Base-by-base conservation (phyloP, 2,329 filamentous ascomycete species). In the Cercospora sp. region DNA sequence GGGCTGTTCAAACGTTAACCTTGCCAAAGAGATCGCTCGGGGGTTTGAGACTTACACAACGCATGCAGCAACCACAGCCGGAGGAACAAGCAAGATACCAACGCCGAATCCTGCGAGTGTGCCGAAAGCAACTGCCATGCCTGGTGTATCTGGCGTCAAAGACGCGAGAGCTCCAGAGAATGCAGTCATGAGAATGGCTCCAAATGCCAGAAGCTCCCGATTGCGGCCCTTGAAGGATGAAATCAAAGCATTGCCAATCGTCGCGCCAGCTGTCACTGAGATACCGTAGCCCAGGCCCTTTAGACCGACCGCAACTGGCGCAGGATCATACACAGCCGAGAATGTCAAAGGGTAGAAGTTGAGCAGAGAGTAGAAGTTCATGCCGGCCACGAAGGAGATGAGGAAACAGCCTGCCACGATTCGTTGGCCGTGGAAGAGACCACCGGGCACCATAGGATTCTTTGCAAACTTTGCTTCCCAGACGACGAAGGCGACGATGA, bases 151-250 rank as follows among this genome's bases (percentile, higher is more conserved):
- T 0, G 70, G 69, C 5, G 53, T 69, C 12, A 73, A 67, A 10
- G 75, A 57, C 3, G 74, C 65, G 10, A 76, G 67, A 5, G 74
- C 72, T 28, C 74, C 74, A 53, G 69, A 71, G 8, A 83, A 87
- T n/a, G 87, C 87, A 1, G 88, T 90, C 88, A 90, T 90, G 28
- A 90, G 72, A 13, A 86, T 76, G 4, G 86, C 88, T 65, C 86
- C 85, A n/a, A 82, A 76, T 53, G 89, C 83, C 78, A 90, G 81
- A 48, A 90, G 79, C 69, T 84, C 83, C 67, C 85, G 84, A 72
- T 87, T 89, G 65, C 84, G 83, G 12, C 87, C 87, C 39, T 81
- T 82, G 70, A 87, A 83, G n/a, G 84, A 76, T 28, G 85, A 86
- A 16, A 90, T 80, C 3, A 89, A 79, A 66, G 82, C 81, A 2